Conservation (phyloP, 2,329 filamentous ascomycete species). For the Alternaria brassicicola region DNA sequence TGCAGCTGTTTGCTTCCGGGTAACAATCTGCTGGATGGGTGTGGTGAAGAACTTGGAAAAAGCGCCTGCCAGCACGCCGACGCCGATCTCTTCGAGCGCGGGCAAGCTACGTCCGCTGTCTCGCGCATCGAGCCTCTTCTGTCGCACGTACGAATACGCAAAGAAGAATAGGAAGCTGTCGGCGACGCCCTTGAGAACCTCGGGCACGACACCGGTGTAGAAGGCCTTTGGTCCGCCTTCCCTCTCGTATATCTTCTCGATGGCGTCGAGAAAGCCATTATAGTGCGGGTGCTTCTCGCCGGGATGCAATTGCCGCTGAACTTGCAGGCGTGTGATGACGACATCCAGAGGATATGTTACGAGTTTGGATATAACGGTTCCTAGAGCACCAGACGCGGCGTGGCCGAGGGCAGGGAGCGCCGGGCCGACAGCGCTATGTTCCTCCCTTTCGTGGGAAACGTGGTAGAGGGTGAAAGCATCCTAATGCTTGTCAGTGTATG, state of each 20-base stretch:
- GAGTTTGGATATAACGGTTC: constrained; percentile 79
- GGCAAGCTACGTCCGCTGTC: constrained; percentile 55
- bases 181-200: constrained; percentile 56
- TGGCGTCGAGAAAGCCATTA: constrained; percentile 69
- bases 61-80: constrained; percentile 76
- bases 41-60: constrained; percentile 78
- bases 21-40: constrained; percentile 81
- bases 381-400: constrained; percentile 78
- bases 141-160: constrained; percentile 69
- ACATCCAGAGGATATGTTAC: constrained; percentile 82
- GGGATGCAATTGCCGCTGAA: constrained; percentile 67
- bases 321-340: constrained; percentile 80
- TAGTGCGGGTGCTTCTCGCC: constrained; percentile 59
- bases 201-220: constrained; percentile 58
- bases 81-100: constrained; percentile 72
- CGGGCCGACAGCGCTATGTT: constrained; percentile 47
- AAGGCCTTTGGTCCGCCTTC: constrained; percentile 75
- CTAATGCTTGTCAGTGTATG: constrained; percentile 23
- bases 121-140: constrained; percentile 46
- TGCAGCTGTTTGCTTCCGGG: constrained; percentile 75
- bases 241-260: constrained; percentile 70
- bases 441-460: constrained; percentile 46
- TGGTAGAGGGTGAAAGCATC: constrained; percentile 53
- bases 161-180: constrained; percentile 89
- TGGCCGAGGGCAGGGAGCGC: constrained; percentile 78